Evolutionary conservation across 345 rosid species (phyloP).

Genomic region (Alliaria petiolata): DNA sequence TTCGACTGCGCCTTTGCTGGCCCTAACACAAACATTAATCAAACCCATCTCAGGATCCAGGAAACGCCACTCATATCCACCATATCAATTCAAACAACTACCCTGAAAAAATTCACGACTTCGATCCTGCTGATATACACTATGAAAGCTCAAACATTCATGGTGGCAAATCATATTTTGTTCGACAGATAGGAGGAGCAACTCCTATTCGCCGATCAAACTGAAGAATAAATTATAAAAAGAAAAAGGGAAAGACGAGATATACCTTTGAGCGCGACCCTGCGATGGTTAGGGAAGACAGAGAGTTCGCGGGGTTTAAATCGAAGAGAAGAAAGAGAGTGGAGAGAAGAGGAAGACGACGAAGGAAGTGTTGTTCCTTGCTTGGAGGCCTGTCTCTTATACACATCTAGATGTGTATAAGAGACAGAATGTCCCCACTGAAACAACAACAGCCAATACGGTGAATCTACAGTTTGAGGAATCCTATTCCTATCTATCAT

Average conservation of each 20-base stretch:
- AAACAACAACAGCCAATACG: too few species aligned
- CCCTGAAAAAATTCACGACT: background rate
- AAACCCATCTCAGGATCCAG: background rate
- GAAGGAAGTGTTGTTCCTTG: constrained; percentile 15
- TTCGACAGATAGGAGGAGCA: too few species aligned
- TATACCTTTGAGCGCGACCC: constrained; percentile 40
- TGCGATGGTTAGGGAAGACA: constrained; percentile 20
- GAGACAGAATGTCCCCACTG: too few species aligned
- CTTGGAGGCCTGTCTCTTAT: too few species aligned
- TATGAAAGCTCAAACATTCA: background rate
- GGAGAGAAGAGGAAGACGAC: constrained; percentile 29
- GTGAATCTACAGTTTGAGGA: too few species aligned
- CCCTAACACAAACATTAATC: constrained; percentile 9
- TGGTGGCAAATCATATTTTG: too few species aligned
- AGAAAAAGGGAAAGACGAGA: background rate
- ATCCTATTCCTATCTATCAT: too few species aligned
- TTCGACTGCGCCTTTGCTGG: constrained; percentile 54
- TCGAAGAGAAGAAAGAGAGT: constrained; percentile 21
- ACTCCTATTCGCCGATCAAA: background rate
- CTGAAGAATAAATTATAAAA: background rate
- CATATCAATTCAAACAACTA: background rate
- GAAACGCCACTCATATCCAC: background rate
- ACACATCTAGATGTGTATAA: too few species aligned
- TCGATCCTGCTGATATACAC: too few species aligned
- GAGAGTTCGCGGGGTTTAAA: constrained; percentile 40